A percentile compares a stretch with the other conserved stretches of the same genome.
Evolutionary conservation across 495 filamentous ascomycete species (phyloP).

Genomic region (Pyrenopolyporus hunteri): DNA sequence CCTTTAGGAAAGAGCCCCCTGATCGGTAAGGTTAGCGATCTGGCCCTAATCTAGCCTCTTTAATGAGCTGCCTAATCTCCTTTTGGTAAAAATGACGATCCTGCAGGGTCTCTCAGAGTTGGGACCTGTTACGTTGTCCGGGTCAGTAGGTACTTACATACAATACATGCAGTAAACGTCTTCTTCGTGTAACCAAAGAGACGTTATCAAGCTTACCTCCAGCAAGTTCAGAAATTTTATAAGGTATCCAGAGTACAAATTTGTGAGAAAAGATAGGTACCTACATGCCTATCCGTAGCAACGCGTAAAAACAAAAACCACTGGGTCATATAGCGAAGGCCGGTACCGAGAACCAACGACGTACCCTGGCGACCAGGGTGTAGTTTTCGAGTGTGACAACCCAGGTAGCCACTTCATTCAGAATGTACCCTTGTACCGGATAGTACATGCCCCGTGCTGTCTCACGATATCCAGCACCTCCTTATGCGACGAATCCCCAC

Average conservation of each 20-base stretch:
- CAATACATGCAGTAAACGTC: constrained; percentile 9
- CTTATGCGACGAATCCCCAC: constrained; percentile 36
- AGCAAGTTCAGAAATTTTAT: too few relatives aligned
- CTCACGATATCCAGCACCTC: constrained; percentile 35
- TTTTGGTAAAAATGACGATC: constrained; percentile 36
- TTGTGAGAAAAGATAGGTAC: too few relatives aligned
- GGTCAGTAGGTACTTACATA: too few relatives aligned
- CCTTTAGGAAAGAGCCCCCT: constrained; percentile 16
- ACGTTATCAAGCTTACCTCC: not conserved
- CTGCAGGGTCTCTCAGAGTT: constrained; percentile 17
- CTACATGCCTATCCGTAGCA: too few relatives aligned
- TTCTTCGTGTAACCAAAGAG: constrained; percentile 6
- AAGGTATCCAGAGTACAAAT: too few relatives aligned
- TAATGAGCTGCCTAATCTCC: constrained; percentile 9
- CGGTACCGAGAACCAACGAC: too few relatives aligned
- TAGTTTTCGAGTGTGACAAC: not conserved
- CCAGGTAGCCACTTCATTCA: not conserved
- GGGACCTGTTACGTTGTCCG: constrained; percentile 11
- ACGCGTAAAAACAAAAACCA: too few relatives aligned
- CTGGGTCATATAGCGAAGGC: too few relatives aligned
- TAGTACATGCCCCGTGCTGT: constrained; percentile 36
- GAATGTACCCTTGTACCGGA: constrained; percentile 25
- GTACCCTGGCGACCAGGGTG: too few relatives aligned
- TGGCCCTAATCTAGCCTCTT: constrained; percentile 14
- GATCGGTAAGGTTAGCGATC: constrained; percentile 13